Base-by-base conservation (phyloP, 2,329 filamentous ascomycete species). In the Calcarisporium arbuscula region DNA sequence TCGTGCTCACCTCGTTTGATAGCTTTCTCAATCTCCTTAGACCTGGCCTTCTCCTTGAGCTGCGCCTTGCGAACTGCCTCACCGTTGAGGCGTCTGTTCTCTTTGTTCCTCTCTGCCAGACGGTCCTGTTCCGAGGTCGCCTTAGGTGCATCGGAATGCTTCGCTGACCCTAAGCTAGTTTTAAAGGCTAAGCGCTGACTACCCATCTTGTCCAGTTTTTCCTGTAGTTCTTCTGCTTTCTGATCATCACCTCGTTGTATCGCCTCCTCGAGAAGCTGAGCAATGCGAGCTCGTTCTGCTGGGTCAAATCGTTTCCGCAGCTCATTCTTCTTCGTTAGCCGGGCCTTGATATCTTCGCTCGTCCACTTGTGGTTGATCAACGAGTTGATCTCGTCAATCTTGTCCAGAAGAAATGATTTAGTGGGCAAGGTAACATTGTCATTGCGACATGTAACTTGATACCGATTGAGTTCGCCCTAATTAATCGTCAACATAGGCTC, bases 31-130 rank as follows among this genome's bases (percentile, higher is more conserved):
- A 69, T 70, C 56, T 74, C 74, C 44, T 74, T 76, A 48, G 67
- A 67, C 45, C 70, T 72, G 32, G 74, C 74, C 48, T 80, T 75
- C 62, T 98, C 92, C 47, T 82, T 82, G 36, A 95, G 70, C 54
- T 95, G 85, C 1, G 89, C 90, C 57, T 85, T 85, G 40, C 90
- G 85, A n/a, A 96, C 84, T 30, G 85, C 81, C 54, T 95, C 85
- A n/a, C 77, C 74, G 52, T 95, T 95, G 47, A 81, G 74, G 39
- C 81, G 79, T 42, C 90, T 81, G 60, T 95, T 95, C 52, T 84
- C 78, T 19, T 77, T 71, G 60, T 98, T 98, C 45, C 95, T 70
- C 51, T 83, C 75, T 0, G 85, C 85, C 17, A 96, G 72, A 19
- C 85, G 81, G 44, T 94, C 86, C 56, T 90, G 86, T 57, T 94